phyloP scores from a whole-genome alignment of 805 yeast species.

The Brettanomyces naardenensis region DNA sequence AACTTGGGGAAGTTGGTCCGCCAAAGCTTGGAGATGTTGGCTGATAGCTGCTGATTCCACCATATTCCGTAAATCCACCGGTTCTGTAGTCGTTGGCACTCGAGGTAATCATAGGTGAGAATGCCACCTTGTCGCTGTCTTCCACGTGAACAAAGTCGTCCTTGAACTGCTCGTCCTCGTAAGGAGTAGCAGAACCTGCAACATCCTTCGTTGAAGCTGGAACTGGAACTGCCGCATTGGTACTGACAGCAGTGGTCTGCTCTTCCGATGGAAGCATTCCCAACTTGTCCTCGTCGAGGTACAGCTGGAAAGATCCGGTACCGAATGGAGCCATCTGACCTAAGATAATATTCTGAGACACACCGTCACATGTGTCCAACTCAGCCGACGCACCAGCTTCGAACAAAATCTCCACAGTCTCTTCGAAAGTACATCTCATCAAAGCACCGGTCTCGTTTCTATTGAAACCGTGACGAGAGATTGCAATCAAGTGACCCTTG shows the following conservation, averaged over 20 bases:
- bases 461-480: slow-evolving; percentile 98
- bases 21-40: slow-evolving; percentile 39
- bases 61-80: slow-evolving; percentile 87
- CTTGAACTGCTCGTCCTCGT: slow-evolving; percentile 62
- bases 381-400: slow-evolving; percentile 99
- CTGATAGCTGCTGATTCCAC: slow-evolving; percentile 34
- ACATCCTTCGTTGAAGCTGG: slow-evolving; percentile 11
- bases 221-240: slow-evolving; percentile 26
- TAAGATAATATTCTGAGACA: slow-evolving; percentile 92
- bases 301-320: slow-evolving; percentile 94
- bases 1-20: slow-evolving; percentile 46
- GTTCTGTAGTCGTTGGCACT: slow-evolving; percentile 68
- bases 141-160: slow-evolving; percentile 44
- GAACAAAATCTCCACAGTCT: slow-evolving; percentile 92
- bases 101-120: slow-evolving; percentile 88
- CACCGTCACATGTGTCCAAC: slow-evolving; percentile 96
- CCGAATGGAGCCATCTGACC: slow-evolving; percentile 99
- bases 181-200: slow-evolving; percentile 90
- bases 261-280: slow-evolving; percentile 50
- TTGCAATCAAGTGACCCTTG: slow-evolving; percentile 96
- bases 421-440: slow-evolving; percentile 99
- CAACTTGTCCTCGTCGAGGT: slow-evolving; percentile 85
- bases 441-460: slow-evolving; percentile 98
- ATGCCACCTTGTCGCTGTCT: slow-evolving; percentile 58
- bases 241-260: slow-evolving; percentile 28